Base-by-base conservation (phyloP, 306 rosid species). In the Corylus avellana region DNA sequence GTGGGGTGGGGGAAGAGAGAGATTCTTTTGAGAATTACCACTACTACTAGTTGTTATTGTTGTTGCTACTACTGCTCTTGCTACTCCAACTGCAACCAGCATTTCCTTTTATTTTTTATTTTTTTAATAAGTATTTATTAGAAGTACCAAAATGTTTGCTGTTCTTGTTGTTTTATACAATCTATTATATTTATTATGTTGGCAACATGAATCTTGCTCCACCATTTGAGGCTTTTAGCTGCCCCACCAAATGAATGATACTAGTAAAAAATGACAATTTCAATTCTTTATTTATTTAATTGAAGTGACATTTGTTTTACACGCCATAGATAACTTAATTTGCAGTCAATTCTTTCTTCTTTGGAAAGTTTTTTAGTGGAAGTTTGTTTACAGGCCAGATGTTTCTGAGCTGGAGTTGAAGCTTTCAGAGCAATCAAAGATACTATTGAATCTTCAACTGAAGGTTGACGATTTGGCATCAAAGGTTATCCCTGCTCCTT, bases 401-500 rank as follows among this genome's bases (percentile, higher is more conserved):
- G 97, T 94, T 78, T 90, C 97, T 48, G 98, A 94, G 89, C 86
- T 94, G 80, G 98, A 92, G 87, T 69, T 89, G 51, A 94, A 94
- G 83, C 91, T 94, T 82, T 77, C 97, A 73, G 98, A 94, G 75
- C 98, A 94, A 84, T 86, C 97, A 74, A 94, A 94, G 86, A 92
- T 92, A 80, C 85, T 94, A 72, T 81, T 89, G 85, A 92, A 89
- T 84, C 95, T 94, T 79, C 97, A 94, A 77, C 98, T 90, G 79
- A 94, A 92, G 85, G 97, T 94, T 61, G 97, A 88, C 74, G 98
- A 94, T 85, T 83, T 94, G 91, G 98, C 97, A 54, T 91, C 98
- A 59, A 94, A 94, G 98, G 98, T 94, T 57, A 68, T 42, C 42
- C 25, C 74, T 22, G 12, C 51, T 70, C 66, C 75, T 69, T 68